A percentile compares a stretch with the other conserved stretches of the same genome.
Conservation (phyloP, 73 alveolate genomes). For the Diophrys sp. region DNA sequence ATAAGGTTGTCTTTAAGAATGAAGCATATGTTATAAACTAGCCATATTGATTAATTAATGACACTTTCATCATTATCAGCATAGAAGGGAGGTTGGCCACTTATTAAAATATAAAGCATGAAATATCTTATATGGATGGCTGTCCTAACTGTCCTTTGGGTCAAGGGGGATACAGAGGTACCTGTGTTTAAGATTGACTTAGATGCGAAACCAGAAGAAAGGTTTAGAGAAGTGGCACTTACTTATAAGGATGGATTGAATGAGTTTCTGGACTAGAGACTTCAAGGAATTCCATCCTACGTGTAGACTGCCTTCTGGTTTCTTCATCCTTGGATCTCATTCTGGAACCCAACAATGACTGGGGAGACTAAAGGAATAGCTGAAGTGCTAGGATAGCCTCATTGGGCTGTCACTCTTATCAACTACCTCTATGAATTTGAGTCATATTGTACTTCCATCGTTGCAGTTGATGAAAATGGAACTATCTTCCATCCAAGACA, state of each 20-base stretch:
- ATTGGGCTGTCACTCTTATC: not conserved
- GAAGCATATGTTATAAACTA: too few species aligned
- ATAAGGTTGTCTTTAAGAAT: too few species aligned
- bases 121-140: too few species aligned
- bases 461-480: conserved; percentile 36
- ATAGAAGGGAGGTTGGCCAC: too few species aligned
- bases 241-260: not conserved
- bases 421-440: conserved; percentile 21
- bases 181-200: not conserved
- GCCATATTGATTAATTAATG: too few species aligned
- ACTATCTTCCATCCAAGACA: conserved; percentile 45
- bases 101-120: too few species aligned
- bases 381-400: not conserved
- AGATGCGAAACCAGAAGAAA: not conserved
- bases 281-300: not conserved
- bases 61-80: too few species aligned
- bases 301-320: not conserved
- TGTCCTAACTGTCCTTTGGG: too few species aligned
- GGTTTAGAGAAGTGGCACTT: not conserved
- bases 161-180: too few species aligned
- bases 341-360: not conserved
- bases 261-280: not conserved
- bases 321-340: not conserved
- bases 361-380: not conserved
- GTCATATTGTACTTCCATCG: conserved; percentile 48